These are phyloP conservation scores for Sphenostylis stenocarpa DNA, from an alignment of 306 rosid genomes.

Conservation along the genomic window DNA sequence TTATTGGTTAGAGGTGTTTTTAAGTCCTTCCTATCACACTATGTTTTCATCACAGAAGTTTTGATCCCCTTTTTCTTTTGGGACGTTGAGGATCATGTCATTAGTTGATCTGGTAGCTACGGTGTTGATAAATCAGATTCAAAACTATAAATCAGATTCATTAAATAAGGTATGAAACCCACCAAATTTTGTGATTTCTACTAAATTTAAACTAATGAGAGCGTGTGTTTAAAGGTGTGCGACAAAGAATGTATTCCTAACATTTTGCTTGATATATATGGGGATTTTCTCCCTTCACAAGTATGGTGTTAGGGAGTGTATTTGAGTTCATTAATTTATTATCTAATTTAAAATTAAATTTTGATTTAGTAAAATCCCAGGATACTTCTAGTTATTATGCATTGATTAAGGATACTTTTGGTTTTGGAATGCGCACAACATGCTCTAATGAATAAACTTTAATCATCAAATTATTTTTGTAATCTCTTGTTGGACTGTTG, in stretches of 20 bases:
- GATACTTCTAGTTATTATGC: background rate
- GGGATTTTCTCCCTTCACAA: background rate
- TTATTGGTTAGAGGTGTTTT: background rate
- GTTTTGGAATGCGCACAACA: background rate
- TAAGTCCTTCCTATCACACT: background rate
- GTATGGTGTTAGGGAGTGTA: too few species aligned
- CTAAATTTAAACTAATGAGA: too few species aligned
- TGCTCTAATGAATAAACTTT: background rate
- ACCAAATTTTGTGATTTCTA: too few species aligned
- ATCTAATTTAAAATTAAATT: too few species aligned
- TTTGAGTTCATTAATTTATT: too few species aligned
- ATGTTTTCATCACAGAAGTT: conserved; percentile 2
- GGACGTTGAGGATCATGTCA: background rate
- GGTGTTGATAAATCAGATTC: background rate
- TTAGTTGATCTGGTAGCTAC: background rate
- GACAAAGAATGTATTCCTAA: too few species aligned
- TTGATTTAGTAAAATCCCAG: too few species aligned
- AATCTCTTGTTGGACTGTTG: background rate
- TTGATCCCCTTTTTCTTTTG: background rate
- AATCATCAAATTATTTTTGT: background rate
- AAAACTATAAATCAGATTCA: too few species aligned
- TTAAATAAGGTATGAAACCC: too few species aligned
- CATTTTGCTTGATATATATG: background rate
- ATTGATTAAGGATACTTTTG: background rate
- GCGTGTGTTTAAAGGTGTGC: too few species aligned